Evolutionary conservation across 352 stramenopile species (phyloP).

Genomic region (Saprolegnia diclina): DNA sequence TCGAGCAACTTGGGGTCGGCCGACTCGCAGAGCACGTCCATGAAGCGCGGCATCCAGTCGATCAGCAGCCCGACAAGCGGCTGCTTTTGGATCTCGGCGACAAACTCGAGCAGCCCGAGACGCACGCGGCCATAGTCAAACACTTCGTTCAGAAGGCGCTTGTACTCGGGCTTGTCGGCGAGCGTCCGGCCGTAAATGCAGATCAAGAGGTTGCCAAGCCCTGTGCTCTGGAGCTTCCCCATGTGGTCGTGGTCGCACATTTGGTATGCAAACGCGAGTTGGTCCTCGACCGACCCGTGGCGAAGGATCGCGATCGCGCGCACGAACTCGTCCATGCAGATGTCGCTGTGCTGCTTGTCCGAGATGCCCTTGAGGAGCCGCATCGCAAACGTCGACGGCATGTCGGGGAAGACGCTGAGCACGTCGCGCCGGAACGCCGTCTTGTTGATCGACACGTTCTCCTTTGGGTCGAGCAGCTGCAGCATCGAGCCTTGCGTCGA

Average conservation of each 20-base stretch:
- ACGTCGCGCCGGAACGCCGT: conserved; percentile 81
- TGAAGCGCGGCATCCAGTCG: conserved; percentile 81
- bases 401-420: conserved; percentile 83
- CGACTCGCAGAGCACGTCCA: conserved; percentile 81
- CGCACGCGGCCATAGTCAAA: conserved; percentile 77
- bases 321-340: conserved; percentile 87
- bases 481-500: conserved; percentile 5
- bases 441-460: conserved; percentile 69
- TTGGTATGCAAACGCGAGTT: conserved; percentile 76
- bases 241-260: conserved; percentile 86
- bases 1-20: conserved; percentile 70
- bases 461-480: conserved; percentile 5
- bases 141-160: conserved; percentile 61
- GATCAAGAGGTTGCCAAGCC: conserved; percentile 79
- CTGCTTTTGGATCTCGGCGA: conserved; percentile 38
- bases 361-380: conserved; percentile 84
- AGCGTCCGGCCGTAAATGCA: conserved; percentile 72
- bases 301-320: conserved; percentile 69
- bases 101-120: conserved; percentile 70
- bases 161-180: conserved; percentile 68
- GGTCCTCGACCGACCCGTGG: conserved; percentile 66
- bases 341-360: conserved; percentile 73
- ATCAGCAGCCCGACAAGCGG: conserved; percentile 49
- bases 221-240: conserved; percentile 80
- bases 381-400: conserved; percentile 86